A percentile compares a stretch with the other conserved stretches of the same genome.
Conservation (phyloP, 352 stramenopile genomes). For the Salisapilia sapeloensis region DNA sequence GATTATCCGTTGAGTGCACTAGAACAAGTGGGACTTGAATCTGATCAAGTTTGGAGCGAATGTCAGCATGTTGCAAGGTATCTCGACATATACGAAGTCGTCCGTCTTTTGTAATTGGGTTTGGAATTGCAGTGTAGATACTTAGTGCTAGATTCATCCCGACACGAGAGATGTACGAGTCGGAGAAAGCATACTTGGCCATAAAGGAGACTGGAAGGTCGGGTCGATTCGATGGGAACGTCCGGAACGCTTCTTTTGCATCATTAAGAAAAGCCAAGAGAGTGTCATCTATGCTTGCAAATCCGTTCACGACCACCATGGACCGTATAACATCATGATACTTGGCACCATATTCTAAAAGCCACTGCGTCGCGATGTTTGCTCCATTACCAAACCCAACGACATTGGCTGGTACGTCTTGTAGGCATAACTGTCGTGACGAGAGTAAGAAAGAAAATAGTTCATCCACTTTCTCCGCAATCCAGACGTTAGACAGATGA, state of each 20-base stretch:
- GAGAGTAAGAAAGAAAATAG: constrained; percentile 66
- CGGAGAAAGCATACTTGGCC: constrained; percentile 84
- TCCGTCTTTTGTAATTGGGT: constrained; percentile 81
- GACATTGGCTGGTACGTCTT: constrained; percentile 63
- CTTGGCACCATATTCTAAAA: constrained; percentile 19
- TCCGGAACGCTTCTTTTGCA: constrained; percentile 69
- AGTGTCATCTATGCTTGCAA: constrained; percentile 57
- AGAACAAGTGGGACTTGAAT: constrained; percentile 66
- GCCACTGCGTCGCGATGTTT: constrained; percentile 64
- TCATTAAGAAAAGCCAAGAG: constrained; percentile 65
- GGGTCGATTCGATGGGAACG: constrained; percentile 51
- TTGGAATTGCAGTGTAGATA: constrained; percentile 87
- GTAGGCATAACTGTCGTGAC: constrained; percentile 46
- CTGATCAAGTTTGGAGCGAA: constrained; percentile 24
- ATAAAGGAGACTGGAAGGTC: constrained; percentile 84
- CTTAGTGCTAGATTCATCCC: constrained; percentile 81
- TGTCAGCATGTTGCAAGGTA: constrained; percentile 58
- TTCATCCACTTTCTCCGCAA: constrained; percentile 66
- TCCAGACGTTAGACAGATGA: constrained; percentile 83
- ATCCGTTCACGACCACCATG: constrained; percentile 74
- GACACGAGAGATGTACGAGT: constrained; percentile 72
- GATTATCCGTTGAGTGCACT: constrained; percentile 81
- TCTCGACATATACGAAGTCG: constrained; percentile 67
- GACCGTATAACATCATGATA: constrained; percentile 44
- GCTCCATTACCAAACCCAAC: constrained; percentile 82